phyloP scores from a whole-genome alignment of 2,329 filamentous ascomycete species.

The Phaeosphaeriaceae sp. region DNA sequence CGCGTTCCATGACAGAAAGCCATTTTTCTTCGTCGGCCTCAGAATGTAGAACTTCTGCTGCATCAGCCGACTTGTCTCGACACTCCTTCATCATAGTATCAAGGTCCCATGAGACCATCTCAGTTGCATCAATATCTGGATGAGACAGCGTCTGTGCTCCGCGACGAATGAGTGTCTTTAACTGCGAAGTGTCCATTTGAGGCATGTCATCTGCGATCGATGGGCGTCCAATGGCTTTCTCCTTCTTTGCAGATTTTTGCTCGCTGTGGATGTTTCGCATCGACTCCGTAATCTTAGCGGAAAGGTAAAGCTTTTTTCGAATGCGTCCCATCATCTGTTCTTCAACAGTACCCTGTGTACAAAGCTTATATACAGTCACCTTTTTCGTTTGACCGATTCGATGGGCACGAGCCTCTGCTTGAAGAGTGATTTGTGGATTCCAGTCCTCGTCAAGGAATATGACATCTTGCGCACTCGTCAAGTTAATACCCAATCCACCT shows the following conservation, averaged over 20 bases:
- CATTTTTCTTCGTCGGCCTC: slow-evolving; percentile 61
- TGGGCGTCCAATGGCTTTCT: slow-evolving; percentile 14
- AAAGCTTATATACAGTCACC: slow-evolving; percentile 63
- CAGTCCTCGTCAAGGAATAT: slow-evolving; percentile 64
- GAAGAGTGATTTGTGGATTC: slow-evolving; percentile 61
- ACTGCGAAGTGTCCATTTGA: slow-evolving; percentile 58
- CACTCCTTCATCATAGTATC: slow-evolving; percentile 61
- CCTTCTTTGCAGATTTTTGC: slow-evolving; percentile 34
- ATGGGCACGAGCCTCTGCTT: slow-evolving; percentile 62
- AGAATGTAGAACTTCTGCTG: slow-evolving; percentile 42
- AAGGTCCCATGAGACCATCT: slow-evolving; percentile 66
- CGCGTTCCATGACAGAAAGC: slow-evolving; percentile 63
- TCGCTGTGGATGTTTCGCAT: slow-evolving; percentile 61
- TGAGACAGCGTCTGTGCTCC: slow-evolving; percentile 61
- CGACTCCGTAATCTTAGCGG: slow-evolving; percentile 64
- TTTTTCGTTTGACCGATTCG: slow-evolving; percentile 62
- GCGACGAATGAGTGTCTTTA: slow-evolving; percentile 62
- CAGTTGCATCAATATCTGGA: slow-evolving; percentile 60
- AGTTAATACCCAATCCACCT: slow-evolving; percentile 63
- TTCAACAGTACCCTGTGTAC: slow-evolving; percentile 63
- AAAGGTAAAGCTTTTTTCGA: slow-evolving; percentile 68
- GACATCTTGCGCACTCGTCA: slow-evolving; percentile 61
- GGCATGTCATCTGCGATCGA: slow-evolving; percentile 56
- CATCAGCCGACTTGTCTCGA: slow-evolving; percentile 58
- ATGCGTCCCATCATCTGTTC: slow-evolving; percentile 65